Percentiles rank a stretch among this genome's conserved stretches.
Conservation (phyloP, 345 rosid genomes). For the Gossypium ekmanianum region DNA sequence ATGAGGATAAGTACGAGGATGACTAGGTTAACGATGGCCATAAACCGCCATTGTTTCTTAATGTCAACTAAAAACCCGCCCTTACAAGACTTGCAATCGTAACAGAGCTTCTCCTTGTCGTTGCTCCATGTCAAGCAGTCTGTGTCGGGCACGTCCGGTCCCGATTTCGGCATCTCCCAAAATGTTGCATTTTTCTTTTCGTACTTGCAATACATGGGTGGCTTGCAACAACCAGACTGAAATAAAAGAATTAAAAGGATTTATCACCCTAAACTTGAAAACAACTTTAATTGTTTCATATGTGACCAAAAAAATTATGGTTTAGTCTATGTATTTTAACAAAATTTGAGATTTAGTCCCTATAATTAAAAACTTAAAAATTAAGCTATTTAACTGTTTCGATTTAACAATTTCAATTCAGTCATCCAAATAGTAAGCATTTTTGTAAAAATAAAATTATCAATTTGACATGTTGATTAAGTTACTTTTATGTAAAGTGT, state of each 20-base stretch:
- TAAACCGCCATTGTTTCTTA: slow-evolving; percentile 25
- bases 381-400: too few species aligned
- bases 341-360: too few species aligned
- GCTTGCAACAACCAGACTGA: slow-evolving; percentile 54
- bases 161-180: slow-evolving; percentile 23
- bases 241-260: neutral
- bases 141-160: neutral
- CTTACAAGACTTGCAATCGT: slow-evolving; percentile 42
- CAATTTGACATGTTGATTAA: too few species aligned
- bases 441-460: too few species aligned
- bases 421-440: too few species aligned
- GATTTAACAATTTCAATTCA: too few species aligned
- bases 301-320: too few species aligned
- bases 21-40: slow-evolving; percentile 20
- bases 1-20: slow-evolving; percentile 13
- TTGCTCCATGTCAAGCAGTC: slow-evolving; percentile 42
- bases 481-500: too few species aligned
- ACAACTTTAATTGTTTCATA: too few species aligned
- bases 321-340: too few species aligned
- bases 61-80: slow-evolving; percentile 32
- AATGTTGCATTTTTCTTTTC: slow-evolving; percentile 25
- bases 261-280: too few species aligned
- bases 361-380: too few species aligned
- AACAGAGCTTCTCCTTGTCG: slow-evolving; percentile 29
- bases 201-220: slow-evolving; percentile 31